Conservation (phyloP, 805 yeast species). For the Schwanniomyces pseudopolymorphus region DNA sequence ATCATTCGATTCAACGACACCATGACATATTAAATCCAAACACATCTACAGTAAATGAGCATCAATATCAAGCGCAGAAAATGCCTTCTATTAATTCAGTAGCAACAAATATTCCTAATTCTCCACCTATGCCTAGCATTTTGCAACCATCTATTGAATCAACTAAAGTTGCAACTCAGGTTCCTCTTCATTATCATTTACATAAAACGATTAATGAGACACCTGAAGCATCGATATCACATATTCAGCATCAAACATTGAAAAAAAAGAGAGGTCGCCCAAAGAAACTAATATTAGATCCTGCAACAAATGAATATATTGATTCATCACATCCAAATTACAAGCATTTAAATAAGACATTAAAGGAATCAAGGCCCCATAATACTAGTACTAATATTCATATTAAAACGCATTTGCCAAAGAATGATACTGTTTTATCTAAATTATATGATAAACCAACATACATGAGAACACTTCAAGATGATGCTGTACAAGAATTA, state of each 20-base stretch:
- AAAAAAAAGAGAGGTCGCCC: slow-evolving; percentile 45
- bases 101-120: not conserved
- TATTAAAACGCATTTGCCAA: not conserved
- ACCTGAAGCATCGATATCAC: not conserved
- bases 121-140: not conserved
- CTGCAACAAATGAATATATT: slow-evolving; percentile 39
- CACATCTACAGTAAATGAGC: not conserved
- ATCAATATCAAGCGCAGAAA: slow-evolving; percentile 1
- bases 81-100: not conserved
- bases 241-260: slow-evolving; percentile 10
- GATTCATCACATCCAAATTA: slow-evolving; percentile 43
- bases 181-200: not conserved
- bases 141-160: not conserved
- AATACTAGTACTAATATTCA: not conserved
- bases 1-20: not conserved
- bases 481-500: slow-evolving; percentile 33
- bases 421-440: slow-evolving; percentile 10
- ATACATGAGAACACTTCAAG: slow-evolving; percentile 26
- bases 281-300: slow-evolving; percentile 39
- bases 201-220: not conserved
- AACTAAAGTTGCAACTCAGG: not conserved
- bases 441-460: slow-evolving; percentile 29
- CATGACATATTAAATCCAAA: not conserved
- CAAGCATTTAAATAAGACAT: slow-evolving; percentile 34
- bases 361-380: slow-evolving; percentile 10